Base-by-base conservation (phyloP, 2,329 filamentous ascomycete species). In the Stylonectria norvegica region DNA sequence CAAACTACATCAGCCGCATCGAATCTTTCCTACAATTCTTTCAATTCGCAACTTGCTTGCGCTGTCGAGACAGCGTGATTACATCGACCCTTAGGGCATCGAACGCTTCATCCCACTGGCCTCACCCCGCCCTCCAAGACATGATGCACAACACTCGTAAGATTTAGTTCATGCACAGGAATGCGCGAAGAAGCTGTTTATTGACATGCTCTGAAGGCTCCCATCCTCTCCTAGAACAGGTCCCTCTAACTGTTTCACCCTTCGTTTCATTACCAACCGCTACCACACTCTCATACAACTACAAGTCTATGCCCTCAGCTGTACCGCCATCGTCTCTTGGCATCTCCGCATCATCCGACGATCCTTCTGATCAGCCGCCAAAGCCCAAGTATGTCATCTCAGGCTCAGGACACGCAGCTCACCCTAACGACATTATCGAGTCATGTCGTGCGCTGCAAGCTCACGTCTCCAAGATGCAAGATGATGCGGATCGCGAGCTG, bases 231-330 rank as follows among this genome's bases (percentile, higher is more conserved):
- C 81, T 98, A 33, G 86, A 90, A 52, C 93, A 98, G 69, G 82
- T 97, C 28, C 89, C 93, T 20, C 72, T 98, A 40, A 94, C 89
- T 35, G 89, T 97, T 31, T 96, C 91, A 3, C 93, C 93, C 18
- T 96, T 96, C 70, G 81, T 97, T 56, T 86, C 85, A 45, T 83
- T 98, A 20, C 93, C 93, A 9, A 85, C 87, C 20, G 85, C 91
- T 18, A 86, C 90, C 15, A 95, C 90, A 1, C 80, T 98, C 6
- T 91, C 93, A 17, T 97, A 97, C 71, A 95, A 89, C 54, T 97
- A 96, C 76, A 91, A 90, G 62, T 78, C 82, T 9, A 84, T 97
- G 60, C 88, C 91, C 0, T 91, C 89, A 1, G 86, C 89, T 2
- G 79, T 97, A 0, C 91, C 93, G 2, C 57, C 64, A 3, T 64